Evolutionary conservation across 1,284 basidiomycete species (phyloP).

Genomic region (Trichosporon ovoides): DNA sequence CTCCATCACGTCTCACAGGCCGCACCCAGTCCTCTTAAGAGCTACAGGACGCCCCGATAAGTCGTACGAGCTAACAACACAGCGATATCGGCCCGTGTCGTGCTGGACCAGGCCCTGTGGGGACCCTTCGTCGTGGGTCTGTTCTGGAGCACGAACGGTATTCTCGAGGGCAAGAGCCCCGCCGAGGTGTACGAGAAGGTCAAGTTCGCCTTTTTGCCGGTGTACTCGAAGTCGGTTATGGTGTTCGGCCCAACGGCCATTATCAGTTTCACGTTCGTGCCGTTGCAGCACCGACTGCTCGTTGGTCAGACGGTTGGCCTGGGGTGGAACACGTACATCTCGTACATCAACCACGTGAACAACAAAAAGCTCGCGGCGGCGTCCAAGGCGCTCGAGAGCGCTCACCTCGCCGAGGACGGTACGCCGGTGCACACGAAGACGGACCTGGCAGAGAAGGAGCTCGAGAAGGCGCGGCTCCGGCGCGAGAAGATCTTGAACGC

Average conservation of each 20-base stretch:
- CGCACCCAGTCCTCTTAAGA: background rate
- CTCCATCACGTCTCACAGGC: background rate
- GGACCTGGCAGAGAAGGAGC: background rate
- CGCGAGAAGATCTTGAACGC: conserved; percentile 19
- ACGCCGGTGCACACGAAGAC: background rate
- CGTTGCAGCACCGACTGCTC: conserved; percentile 68
- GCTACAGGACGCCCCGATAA: background rate
- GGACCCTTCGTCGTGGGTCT: conserved; percentile 21
- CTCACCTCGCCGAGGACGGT: conserved; percentile 10
- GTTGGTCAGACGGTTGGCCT: conserved; percentile 73
- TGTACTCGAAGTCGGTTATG: conserved; percentile 42
- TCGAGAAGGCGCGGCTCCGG: background rate
- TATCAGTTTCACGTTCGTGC: conserved; percentile 73
- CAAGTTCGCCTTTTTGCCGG: conserved; percentile 34
- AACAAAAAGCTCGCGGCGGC: conserved; percentile 30
- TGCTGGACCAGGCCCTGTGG: conserved; percentile 19
- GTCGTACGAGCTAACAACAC: background rate
- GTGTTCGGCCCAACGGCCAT: conserved; percentile 75
- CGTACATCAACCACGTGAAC: conserved; percentile 38
- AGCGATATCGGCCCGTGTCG: conserved; percentile 14
- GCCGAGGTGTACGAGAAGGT: conserved; percentile 40
- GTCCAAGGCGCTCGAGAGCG: conserved; percentile 14
- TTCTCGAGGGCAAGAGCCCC: conserved; percentile 42
- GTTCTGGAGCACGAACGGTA: conserved; percentile 40
- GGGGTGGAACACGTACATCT: conserved; percentile 58